Evolutionary conservation across 106 monocot genomes (phyloP), one percentile per base, ranked within the genome.

Genomic region (Dendrobium chrysotoxum): DNA sequence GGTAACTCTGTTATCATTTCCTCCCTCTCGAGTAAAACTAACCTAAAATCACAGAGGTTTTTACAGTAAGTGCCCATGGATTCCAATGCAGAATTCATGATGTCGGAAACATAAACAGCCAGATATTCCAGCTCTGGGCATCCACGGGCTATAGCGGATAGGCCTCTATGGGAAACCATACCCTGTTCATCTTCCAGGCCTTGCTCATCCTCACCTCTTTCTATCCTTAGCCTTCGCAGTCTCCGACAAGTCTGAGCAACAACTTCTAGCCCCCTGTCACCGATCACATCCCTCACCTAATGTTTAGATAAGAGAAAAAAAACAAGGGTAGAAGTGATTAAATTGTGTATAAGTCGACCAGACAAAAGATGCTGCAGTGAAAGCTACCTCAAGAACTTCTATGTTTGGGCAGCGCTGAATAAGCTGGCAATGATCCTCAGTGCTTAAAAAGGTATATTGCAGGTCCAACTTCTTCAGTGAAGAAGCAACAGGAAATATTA

Each of bases 161-260:
- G 77, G 61, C 95, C 95, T 70, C 82, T 91, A 47, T 94, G 98
- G 6, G 98, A 86, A 57, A 95, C 95, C 40, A 85, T 79, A 17
- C 98, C 98, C 28, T 98, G 95, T 78, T 92, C 98, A 82, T 95
- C 92, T 85, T 95, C 95, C 67, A 89, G 61, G 30, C 92, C 92
- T 75, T 83, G 89, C 25, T 98, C 98, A 74, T 95, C 95, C 23
- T 91, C 97, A 23, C 94, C 97, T 67, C 94, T 79, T 75, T 98
- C 94, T 84, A 95, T 87, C 82, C 98, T 85, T 25, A 98, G 86
- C 66, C 92, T 89, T 82, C 77, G 83, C 16, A 98, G 85, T 78
- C 54, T 89, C 86, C 83, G 92, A 75, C 98, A 95, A 23, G 86
- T 92, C 64, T 88, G 80, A 42, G 87, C 86, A 46, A 98, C 86